Evolutionary conservation across 345 rosid genomes (phyloP).

Genomic region (Pistacia integerrima): DNA sequence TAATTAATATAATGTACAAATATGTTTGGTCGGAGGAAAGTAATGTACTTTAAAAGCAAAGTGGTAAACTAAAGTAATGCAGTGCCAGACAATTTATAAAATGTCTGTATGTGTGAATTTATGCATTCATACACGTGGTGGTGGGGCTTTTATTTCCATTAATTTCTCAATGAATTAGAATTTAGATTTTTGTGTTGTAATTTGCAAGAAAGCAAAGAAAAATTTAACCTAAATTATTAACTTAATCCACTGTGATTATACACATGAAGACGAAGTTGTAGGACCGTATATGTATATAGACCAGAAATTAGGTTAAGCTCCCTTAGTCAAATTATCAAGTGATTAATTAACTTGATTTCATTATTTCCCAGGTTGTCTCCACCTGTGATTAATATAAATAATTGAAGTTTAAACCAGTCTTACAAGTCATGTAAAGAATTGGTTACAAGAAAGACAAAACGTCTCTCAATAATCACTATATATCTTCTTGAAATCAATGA

Average conservation of each 20-base stretch:
- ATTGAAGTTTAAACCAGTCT: background rate
- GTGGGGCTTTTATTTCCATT: conserved; percentile 15
- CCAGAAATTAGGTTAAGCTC: too few relatives aligned
- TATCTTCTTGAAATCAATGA: conserved; percentile 28
- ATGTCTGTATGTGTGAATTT: conserved; percentile 4
- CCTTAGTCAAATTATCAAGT: conserved; percentile 25
- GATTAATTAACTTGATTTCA: background rate
- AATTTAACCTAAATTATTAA: conserved; percentile 6
- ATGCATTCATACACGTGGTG: background rate
- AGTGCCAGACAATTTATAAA: conserved; percentile 23
- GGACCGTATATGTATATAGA: conserved; percentile 21
- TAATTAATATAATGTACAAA: background rate
- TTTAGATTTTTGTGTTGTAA: too few relatives aligned
- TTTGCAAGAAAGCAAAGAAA: background rate
- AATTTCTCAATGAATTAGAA: background rate
- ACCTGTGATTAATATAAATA: conserved; percentile 15
- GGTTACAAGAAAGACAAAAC: conserved; percentile 10
- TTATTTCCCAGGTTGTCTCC: conserved; percentile 37
- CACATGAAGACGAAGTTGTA: conserved; percentile 29
- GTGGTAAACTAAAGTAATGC: background rate
- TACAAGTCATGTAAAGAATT: background rate
- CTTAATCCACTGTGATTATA: conserved; percentile 12
- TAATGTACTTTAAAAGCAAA: conserved; percentile 23
- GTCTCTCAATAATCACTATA: conserved; percentile 17
- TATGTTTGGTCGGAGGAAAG: conserved; percentile 37